Evolutionary conservation across 164 flowering plant genomes (phyloP).

Genomic region (Euptelea pleiosperma): DNA sequence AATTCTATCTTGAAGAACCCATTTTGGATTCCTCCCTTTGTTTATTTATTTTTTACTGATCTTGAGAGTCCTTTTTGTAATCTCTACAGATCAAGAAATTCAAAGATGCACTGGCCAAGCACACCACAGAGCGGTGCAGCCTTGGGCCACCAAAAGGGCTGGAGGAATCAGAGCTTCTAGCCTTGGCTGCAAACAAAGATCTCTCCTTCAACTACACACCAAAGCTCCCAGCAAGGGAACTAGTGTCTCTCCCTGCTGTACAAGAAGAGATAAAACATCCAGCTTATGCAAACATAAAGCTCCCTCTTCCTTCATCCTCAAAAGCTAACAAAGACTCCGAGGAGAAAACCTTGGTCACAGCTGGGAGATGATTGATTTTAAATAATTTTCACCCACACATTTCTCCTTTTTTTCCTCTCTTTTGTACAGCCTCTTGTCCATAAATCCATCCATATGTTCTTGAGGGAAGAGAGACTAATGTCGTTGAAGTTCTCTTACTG

Average conservation of each 20-base stretch:
- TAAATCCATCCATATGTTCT: too few species aligned
- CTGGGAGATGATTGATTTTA: conserved; percentile 29
- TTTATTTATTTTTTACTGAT: neutral
- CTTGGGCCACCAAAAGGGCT: conserved; percentile 55
- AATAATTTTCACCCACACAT: neutral
- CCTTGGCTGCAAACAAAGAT: conserved; percentile 70
- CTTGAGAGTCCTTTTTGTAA: neutral
- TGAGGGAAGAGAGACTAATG: neutral
- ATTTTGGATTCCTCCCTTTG: neutral
- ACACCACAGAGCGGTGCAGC: conserved; percentile 45
- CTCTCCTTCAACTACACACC: conserved; percentile 55
- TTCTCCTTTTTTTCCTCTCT: neutral
- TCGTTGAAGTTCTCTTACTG: too few species aligned
- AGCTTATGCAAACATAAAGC: conserved; percentile 8
- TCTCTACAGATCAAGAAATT: conserved; percentile 19
- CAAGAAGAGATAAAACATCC: conserved; percentile 16
- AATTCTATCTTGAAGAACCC: neutral
- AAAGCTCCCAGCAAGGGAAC: conserved; percentile 32
- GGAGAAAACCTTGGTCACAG: conserved; percentile 23
- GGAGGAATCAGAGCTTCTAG: conserved; percentile 56
- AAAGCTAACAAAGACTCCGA: conserved; percentile 16
- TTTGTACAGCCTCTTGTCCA: too few species aligned
- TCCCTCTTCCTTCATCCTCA: conserved; percentile 21
- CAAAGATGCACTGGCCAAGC: conserved; percentile 47
- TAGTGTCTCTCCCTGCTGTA: conserved; percentile 16